Evolutionary conservation across 2,329 filamentous ascomycete genomes (phyloP), one percentile per base, ranked within the genome.

Genomic region (Orbilia javanica): DNA sequence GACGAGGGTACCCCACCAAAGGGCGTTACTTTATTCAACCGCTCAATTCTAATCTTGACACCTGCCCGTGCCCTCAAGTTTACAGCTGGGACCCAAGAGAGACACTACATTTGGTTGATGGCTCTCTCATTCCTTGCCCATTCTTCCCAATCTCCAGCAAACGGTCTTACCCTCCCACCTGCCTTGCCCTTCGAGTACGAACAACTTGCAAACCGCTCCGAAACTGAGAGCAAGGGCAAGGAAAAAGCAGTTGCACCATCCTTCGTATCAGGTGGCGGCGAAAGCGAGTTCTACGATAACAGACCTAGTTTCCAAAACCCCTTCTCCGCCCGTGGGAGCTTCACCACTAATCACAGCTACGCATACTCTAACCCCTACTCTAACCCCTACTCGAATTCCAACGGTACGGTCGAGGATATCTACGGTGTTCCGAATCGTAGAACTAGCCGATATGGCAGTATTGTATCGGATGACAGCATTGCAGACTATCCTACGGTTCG

Each of bases 11-110:
- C 93, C 5, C 84, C 93, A 44, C 95, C 95, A 0, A 96, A 92
- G 46, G 85, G 84, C 20, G 83, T 87, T 44, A 82, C 80, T 64
- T 86, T 93, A 8, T 98, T 97, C 86, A 93, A 96, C 84, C 91
- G 96, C 65, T 98, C 96, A 0, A 98, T 99, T 81, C 86, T 99
- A 57, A 97, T 99, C 80, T 85, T 99, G 62, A 99, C 96, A 3
- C 95, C 96, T 0, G 92, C 97, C 81, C 89, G 96, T 81, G 96
- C 96, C 0, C 87, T 99, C 72, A 99, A 99, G 83, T 98, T 99
- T 83, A 99, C 96, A 0, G 93, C 96, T 0, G 86, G 88, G 15
- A 91, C 90, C 22, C 86, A 91, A 36, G 96, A 98, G 80, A 90
- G 96, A 15, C 96, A 99, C 84, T 97, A 96, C 82, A 86, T 97